Percentiles rank a stretch among this genome's conserved stretches.
phyloP scores from a whole-genome alignment of 1,284 basidiomycete species.

The Sutorius eximius region DNA sequence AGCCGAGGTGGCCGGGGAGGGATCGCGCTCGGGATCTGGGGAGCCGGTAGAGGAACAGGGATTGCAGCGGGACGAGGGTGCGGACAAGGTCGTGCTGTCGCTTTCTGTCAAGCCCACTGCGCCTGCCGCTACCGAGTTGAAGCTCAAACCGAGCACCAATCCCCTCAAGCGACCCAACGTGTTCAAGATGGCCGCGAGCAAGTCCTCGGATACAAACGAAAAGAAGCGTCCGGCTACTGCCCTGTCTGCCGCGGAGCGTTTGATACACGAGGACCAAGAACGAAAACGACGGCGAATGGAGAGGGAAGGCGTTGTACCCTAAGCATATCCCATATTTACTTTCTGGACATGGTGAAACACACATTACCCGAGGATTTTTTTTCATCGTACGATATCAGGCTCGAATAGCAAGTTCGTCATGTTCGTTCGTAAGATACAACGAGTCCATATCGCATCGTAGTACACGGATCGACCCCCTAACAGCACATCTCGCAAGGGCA shows the following conservation, averaged over 20 bases:
- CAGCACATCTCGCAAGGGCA: constrained; percentile 38
- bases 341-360: background rate
- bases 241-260: constrained; percentile 79
- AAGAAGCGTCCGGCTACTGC: constrained; percentile 57
- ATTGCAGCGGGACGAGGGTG: constrained; percentile 71
- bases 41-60: constrained; percentile 54
- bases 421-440: constrained; percentile 12
- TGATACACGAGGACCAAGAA: constrained; percentile 87
- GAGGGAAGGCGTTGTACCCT: constrained; percentile 41
- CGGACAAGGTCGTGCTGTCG: constrained; percentile 73
- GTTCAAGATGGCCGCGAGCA: constrained; percentile 54
- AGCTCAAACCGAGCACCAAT: constrained; percentile 51
- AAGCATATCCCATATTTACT: constrained; percentile 6
- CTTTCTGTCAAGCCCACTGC: constrained; percentile 55
- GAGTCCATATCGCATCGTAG: constrained; percentile 2
- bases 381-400: background rate
- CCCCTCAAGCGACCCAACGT: constrained; percentile 72
- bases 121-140: constrained; percentile 44
- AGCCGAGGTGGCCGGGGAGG: constrained; percentile 35
- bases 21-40: constrained; percentile 34
- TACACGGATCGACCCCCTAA: constrained; percentile 14
- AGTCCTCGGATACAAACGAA: constrained; percentile 37
- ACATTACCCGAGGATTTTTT: background rate
- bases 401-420: too few species aligned
- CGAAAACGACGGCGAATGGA: constrained; percentile 75